Conservation (phyloP, 1,284 basidiomycete species). For the Naganishia albida region DNA sequence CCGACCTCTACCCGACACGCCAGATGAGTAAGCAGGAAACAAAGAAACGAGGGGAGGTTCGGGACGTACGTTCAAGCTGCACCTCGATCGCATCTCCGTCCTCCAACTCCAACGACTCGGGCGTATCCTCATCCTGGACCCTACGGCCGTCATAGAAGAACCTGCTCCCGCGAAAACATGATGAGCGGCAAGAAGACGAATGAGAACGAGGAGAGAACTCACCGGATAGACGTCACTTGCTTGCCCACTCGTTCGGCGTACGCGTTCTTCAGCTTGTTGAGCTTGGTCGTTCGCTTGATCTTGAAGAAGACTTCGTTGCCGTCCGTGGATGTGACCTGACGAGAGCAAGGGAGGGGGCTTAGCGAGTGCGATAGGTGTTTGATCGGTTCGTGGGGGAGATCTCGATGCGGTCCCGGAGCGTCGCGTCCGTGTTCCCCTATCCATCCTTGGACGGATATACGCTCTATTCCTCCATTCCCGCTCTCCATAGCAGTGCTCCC, state of each 20-base stretch:
- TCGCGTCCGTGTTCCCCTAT: background rate
- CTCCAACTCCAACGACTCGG: constrained; percentile 78
- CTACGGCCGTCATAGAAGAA: constrained; percentile 82
- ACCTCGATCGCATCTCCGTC: constrained; percentile 60
- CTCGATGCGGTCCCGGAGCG: background rate
- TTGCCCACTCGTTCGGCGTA: constrained; percentile 94
- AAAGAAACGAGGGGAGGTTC: background rate
- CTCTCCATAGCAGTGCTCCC: background rate
- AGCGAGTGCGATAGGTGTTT: background rate
- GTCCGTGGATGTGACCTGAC: constrained; percentile 33
- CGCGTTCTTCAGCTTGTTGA: constrained; percentile 83
- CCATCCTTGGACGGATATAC: background rate
- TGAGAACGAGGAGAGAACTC: constrained; percentile 45
- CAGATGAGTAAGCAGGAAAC: background rate
- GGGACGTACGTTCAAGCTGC: constrained; percentile 31
- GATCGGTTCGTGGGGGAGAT: background rate
- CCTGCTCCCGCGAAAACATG: constrained; percentile 53
- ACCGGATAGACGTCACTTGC: constrained; percentile 82
- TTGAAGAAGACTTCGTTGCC: constrained; percentile 79
- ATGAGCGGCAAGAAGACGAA: background rate
- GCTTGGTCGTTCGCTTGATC: constrained; percentile 91
- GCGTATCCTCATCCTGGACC: constrained; percentile 82
- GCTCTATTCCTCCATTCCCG: background rate
- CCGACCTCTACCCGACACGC: constrained; percentile 26
- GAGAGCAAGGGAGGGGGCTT: background rate